A percentile compares a stretch with the other conserved stretches of the same genome.
These are phyloP conservation scores for Ophiostoma quercus DNA, from an alignment of 2,329 filamentous ascomycete species.

Conservation along the genomic window DNA sequence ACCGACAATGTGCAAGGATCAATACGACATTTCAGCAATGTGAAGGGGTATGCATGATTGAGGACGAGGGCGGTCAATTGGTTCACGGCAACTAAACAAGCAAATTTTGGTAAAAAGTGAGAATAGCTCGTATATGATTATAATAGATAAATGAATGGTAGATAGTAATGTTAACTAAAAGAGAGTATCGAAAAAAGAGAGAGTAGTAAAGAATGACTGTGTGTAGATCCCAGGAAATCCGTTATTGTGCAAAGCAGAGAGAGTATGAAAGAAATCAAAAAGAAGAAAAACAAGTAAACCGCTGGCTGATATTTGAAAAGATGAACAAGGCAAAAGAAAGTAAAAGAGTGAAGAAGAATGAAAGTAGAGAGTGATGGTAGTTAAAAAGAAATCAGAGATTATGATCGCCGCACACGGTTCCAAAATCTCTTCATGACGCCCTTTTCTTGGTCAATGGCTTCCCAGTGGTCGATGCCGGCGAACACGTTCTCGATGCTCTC, in stretches of 20 bases:
- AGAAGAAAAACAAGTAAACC: slow-evolving; percentile 3
- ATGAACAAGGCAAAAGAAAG: neutral
- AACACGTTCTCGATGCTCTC: slow-evolving; percentile 52
- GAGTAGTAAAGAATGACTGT: neutral
- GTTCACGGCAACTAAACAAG: too few relatives aligned
- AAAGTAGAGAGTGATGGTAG: neutral
- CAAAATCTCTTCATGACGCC: slow-evolving; percentile 59
- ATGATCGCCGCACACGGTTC: slow-evolving; percentile 53
- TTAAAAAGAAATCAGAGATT: too few relatives aligned
- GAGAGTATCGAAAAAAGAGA: slow-evolving; percentile 11
- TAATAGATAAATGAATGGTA: slow-evolving; percentile 3
- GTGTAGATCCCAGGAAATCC: neutral
- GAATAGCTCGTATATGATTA: neutral
- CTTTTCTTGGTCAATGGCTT: slow-evolving; percentile 41
- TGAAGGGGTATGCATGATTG: neutral
- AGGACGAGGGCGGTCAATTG: neutral
- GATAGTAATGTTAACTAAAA: slow-evolving; percentile 15
- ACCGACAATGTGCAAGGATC: neutral
- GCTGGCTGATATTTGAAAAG: slow-evolving; percentile 19
- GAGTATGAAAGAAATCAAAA: neutral
- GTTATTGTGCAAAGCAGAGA: neutral
- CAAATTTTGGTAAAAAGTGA: neutral
- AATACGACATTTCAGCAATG: neutral
- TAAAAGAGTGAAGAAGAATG: slow-evolving; percentile 6
- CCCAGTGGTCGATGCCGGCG: slow-evolving; percentile 50